Percentiles rank a stretch among this genome's conserved stretches.
Conservation (phyloP, 2,329 filamentous ascomycete genomes). For the Colletotrichum lupini region DNA sequence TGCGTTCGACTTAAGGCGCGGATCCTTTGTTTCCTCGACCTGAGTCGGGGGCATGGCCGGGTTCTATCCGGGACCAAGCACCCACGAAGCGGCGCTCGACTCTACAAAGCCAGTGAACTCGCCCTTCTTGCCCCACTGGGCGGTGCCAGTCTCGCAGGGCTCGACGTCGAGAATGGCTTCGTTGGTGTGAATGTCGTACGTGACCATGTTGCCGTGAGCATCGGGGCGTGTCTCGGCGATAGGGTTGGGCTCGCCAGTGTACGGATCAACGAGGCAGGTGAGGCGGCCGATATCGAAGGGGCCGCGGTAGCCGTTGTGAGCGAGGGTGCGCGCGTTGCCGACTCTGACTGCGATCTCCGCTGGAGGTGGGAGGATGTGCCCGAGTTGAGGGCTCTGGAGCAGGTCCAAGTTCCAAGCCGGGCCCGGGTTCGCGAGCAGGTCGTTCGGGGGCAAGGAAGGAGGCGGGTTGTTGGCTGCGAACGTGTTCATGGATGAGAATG, state of each 20-base stretch:
- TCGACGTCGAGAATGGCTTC: neutral
- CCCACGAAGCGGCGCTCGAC: neutral
- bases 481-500: neutral
- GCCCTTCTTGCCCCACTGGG: constrained; percentile 12
- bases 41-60: neutral
- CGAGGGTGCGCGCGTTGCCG: neutral
- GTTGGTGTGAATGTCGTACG: neutral
- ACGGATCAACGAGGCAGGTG: constrained; percentile 15
- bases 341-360: neutral
- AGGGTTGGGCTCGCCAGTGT: constrained; percentile 6
- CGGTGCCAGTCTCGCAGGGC: neutral
- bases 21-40: neutral
- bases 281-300: constrained; percentile 11
- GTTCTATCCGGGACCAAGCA: constrained; percentile 19
- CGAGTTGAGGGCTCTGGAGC: neutral
- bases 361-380: neutral
- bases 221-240: constrained; percentile 3
- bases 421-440: neutral
- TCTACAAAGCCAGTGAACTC: constrained; percentile 23
- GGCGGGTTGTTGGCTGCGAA: neutral
- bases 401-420: neutral
- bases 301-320: neutral
- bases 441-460: neutral
- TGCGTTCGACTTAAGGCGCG: too few relatives aligned
- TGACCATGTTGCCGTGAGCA: neutral